Conservation (phyloP, 768 basidiomycete species). For the Tylopilus felleus region DNA sequence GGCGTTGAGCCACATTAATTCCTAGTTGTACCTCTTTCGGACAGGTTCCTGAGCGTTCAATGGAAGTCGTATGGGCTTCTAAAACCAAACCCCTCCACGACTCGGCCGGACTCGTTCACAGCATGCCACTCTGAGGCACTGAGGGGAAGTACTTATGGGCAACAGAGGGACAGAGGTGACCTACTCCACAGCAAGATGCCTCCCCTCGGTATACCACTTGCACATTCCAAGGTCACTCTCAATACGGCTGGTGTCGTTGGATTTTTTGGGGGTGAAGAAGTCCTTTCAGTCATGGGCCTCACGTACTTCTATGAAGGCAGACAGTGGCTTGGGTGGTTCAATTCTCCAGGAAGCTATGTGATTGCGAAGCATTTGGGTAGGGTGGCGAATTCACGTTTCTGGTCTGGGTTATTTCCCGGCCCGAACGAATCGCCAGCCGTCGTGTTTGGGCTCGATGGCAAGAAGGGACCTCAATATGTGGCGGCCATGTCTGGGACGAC, state of each 20-base stretch:
- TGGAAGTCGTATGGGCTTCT: too few relatives aligned
- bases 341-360: conserved; percentile 34
- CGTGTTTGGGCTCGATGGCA: conserved; percentile 30
- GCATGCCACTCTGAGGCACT: too few relatives aligned
- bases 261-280: conserved; percentile 37
- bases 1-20: too few relatives aligned
- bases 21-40: too few relatives aligned
- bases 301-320: conserved; percentile 30
- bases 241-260: conserved; percentile 32
- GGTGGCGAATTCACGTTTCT: conserved; percentile 28
- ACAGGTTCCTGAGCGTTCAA: too few relatives aligned
- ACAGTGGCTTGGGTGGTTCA: conserved; percentile 35
- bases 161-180: too few relatives aligned
- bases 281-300: conserved; percentile 33
- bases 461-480: conserved; percentile 29
- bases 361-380: conserved; percentile 33
- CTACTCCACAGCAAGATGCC: conserved; percentile 13
- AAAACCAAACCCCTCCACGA: too few relatives aligned
- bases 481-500: conserved; percentile 30
- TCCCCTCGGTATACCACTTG: conserved; percentile 11
- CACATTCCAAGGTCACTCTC: conserved; percentile 14
- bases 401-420: conserved; percentile 32
- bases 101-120: too few relatives aligned
- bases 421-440: conserved; percentile 20
- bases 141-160: too few relatives aligned